These are phyloP conservation scores for Stenogyne calaminthoides DNA, from an alignment of 305 asterid species.

Conservation along the genomic window DNA sequence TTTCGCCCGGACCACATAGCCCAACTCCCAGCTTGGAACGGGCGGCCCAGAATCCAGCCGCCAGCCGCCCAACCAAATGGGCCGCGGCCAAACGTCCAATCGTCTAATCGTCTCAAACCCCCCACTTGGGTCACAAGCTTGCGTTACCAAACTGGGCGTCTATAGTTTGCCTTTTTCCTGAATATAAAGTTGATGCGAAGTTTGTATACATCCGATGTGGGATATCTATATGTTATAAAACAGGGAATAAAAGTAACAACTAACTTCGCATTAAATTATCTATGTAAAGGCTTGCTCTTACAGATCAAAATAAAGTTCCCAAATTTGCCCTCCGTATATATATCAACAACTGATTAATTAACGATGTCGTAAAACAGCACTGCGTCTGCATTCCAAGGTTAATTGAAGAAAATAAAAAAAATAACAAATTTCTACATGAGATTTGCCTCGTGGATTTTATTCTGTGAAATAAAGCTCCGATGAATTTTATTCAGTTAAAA, in stretches of 20 bases:
- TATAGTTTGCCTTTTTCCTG: rapidly evolving
- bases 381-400: too few species aligned
- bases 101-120: slow-evolving; percentile 14
- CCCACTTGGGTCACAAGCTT: slow-evolving; percentile 32
- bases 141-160: slow-evolving; percentile 22
- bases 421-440: too few species aligned
- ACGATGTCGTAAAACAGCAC: too few species aligned
- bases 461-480: too few species aligned
- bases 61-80: neutral
- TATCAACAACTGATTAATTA: too few species aligned
- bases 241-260: neutral
- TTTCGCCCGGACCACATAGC: neutral
- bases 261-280: neutral
- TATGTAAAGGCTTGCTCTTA: too few species aligned
- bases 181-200: neutral
- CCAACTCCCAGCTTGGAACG: neutral
- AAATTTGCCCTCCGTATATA: too few species aligned
- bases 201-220: neutral
- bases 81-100: slow-evolving; percentile 12
- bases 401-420: too few species aligned
- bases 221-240: neutral
- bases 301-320: too few species aligned
- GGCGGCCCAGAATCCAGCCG: neutral
- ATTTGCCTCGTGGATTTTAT: too few species aligned
- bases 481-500: too few species aligned